phyloP scores from a whole-genome alignment of 768 basidiomycete species.

The Podaxis mareebaensis region DNA sequence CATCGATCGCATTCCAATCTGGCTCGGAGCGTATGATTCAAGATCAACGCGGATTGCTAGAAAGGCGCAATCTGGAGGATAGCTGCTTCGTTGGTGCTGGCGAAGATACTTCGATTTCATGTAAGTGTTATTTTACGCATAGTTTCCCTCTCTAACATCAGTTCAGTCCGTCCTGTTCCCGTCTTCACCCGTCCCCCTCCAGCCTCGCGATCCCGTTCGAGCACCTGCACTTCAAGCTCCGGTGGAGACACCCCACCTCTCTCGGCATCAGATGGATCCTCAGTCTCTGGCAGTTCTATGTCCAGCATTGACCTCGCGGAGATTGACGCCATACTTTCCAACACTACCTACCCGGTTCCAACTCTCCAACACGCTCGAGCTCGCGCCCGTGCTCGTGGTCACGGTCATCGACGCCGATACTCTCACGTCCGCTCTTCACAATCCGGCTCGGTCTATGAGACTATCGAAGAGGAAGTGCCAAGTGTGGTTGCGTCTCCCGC shows the following conservation, averaged over 20 bases:
- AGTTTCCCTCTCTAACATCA: conserved; percentile 18
- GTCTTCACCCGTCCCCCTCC: conserved; percentile 64
- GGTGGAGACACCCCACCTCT: conserved; percentile 73
- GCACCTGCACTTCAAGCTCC: conserved; percentile 67
- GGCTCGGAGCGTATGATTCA: conserved; percentile 70
- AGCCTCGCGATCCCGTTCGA: conserved; percentile 59
- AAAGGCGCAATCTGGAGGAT: conserved; percentile 69
- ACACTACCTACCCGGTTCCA: conserved; percentile 51
- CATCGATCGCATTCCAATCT: conserved; percentile 65
- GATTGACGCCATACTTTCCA: conserved; percentile 56
- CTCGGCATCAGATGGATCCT: conserved; percentile 67
- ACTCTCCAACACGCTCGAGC: conserved; percentile 41
- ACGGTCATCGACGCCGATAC: conserved; percentile 70
- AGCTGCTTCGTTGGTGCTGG: conserved; percentile 65
- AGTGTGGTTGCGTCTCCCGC: conserved; percentile 29
- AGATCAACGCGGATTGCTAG: conserved; percentile 60
- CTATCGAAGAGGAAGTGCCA: conserved; percentile 70
- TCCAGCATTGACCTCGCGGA: conserved; percentile 76
- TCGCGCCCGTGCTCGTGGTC: conserved; percentile 56
- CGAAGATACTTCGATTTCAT: conserved; percentile 54
- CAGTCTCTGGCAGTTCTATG: conserved; percentile 69
- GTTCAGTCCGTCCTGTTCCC: conserved; percentile 44
- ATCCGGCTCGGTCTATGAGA: conserved; percentile 69
- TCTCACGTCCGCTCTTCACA: conserved; percentile 65
- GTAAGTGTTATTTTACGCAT: conserved; percentile 37